Evolutionary conservation across 2,329 filamentous ascomycete genomes (phyloP).

Genomic region (Fusarium odoratissimum): DNA sequence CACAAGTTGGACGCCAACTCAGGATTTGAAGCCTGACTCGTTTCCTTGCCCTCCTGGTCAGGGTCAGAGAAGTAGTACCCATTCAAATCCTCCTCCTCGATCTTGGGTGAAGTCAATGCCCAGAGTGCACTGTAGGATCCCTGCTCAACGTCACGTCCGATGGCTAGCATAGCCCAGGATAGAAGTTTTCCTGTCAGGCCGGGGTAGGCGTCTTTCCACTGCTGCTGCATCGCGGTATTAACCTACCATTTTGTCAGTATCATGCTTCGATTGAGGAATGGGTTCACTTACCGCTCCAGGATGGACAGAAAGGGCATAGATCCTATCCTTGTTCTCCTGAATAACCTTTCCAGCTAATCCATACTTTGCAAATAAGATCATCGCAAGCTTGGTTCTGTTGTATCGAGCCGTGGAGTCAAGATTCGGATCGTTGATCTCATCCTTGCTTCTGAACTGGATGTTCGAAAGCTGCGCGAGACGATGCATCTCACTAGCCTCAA

Average conservation of each 20-base stretch:
- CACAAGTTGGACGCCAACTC: conserved; percentile 54
- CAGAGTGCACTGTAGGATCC: conserved; percentile 58
- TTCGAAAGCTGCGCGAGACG: conserved; percentile 49
- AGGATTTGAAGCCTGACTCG: conserved; percentile 52
- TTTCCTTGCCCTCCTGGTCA: conserved; percentile 53
- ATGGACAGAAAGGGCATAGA: conserved; percentile 56
- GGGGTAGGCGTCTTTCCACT: conserved; percentile 59
- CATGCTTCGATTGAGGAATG: rapidly evolving
- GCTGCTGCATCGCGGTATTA: conserved; percentile 57
- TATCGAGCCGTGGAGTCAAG: conserved; percentile 53
- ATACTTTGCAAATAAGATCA: conserved; percentile 57
- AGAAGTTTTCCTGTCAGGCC: conserved; percentile 54
- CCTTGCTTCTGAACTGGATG: conserved; percentile 52
- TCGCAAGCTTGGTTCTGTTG: conserved; percentile 55
- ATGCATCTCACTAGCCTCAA: conserved; percentile 56
- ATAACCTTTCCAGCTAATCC: conserved; percentile 56
- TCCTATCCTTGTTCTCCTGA: conserved; percentile 53
- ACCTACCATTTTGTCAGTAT: conserved; percentile 45
- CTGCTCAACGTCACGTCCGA: conserved; percentile 54
- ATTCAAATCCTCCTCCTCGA: conserved; percentile 57
- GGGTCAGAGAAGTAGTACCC: conserved; percentile 57
- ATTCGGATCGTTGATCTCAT: conserved; percentile 56
- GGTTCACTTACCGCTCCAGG: conserved; percentile 30
- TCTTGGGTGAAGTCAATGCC: conserved; percentile 54
- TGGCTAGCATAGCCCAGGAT: conserved; percentile 48